A percentile compares a stretch with the other conserved stretches of the same genome.
phyloP scores from a whole-genome alignment of 768 basidiomycete genomes.

The Wakefieldia striispora region DNA sequence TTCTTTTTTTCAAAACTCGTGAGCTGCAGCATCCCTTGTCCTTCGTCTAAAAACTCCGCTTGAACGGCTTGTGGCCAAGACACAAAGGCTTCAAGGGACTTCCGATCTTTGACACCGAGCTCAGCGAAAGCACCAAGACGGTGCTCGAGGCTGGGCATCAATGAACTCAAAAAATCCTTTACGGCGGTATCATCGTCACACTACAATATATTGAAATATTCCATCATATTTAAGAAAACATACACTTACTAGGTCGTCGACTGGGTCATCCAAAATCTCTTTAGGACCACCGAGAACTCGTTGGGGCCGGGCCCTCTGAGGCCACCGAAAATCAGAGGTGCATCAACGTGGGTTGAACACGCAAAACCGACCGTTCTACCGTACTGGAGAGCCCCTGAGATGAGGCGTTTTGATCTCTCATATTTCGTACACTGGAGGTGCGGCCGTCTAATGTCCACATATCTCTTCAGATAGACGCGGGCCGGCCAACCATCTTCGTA shows the following conservation, averaged over 20 bases:
- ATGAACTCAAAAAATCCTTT: conserved; percentile 19
- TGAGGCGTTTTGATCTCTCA: no score
- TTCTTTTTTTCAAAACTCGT: conserved; percentile 20
- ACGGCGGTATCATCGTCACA: not conserved
- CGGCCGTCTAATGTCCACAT: conserved; percentile 5
- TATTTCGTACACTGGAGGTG: not conserved
- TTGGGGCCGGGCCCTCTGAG: not conserved
- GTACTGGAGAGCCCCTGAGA: no score
- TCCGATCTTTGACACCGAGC: conserved; percentile 23
- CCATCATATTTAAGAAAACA: not conserved
- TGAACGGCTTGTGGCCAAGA: conserved; percentile 19
- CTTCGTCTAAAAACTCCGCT: conserved; percentile 17
- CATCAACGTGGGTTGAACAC: not conserved
- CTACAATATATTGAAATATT: conserved; percentile 1
- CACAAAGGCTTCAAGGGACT: conserved; percentile 22
- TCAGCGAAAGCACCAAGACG: conserved; percentile 15
- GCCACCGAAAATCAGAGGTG: not conserved
- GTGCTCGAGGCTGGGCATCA: conserved; percentile 21
- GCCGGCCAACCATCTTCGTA: conserved; percentile 22
- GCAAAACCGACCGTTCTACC: not conserved
- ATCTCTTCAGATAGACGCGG: conserved; percentile 20
- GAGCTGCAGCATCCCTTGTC: conserved; percentile 8
- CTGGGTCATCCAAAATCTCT: not conserved
- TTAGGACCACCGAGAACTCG: not conserved
- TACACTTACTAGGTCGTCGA: not conserved